Base-by-base conservation (phyloP, 2,329 filamentous ascomycete species). In the Lojkania enalia region DNA sequence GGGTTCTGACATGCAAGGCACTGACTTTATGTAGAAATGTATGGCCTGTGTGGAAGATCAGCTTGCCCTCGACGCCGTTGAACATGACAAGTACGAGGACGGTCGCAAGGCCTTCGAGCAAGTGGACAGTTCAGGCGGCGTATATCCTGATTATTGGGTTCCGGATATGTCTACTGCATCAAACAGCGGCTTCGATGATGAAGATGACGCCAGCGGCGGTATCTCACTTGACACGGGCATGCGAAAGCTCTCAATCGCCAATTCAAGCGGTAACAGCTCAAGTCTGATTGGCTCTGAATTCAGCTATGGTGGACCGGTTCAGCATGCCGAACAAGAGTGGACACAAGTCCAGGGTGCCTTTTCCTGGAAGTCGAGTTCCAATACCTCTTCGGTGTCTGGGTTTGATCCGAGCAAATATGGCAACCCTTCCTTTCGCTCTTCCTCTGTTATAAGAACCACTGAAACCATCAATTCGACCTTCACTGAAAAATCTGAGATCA, bases 81-180 rank as follows among this genome's bases (percentile, higher is more conserved):
- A 65, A 4, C 62, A 64, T 5, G 52, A 65, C 14, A 45, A 46
- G 2, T 71, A 69, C 33, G 70, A 71, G 2, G 50, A 60, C 14
- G 52, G 41, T 1, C 36, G 36, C 1, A 55, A 49, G 6, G 48
- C 58, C 3, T 65, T 63, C 42, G n/a, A 54, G n/a, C 52, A 48
- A 9, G 32, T 43, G 3, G 57, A 59, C 14, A 29, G 41, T 21
- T 51, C 48, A 4, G 39, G 43, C 3, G 55, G 49, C 11, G 45
- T 41, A 5, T 42, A 35, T 14, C 57, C 57, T 0, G 55, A 66
- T 2, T 63, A 66, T 39, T 68, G 44, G 33, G 20, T 16, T 11
- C 9, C 30, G 9, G 16, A 33, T 15, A 33, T 16, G 30, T 33
- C 30, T 33, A 33, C 14, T 9, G 14, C 30, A 15, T 33, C 30